Percentiles rank a stretch among this genome's conserved stretches.
These are phyloP conservation scores for Jaltomata sinuosa DNA, from an alignment of 257 asterid species.

Conservation along the genomic window DNA sequence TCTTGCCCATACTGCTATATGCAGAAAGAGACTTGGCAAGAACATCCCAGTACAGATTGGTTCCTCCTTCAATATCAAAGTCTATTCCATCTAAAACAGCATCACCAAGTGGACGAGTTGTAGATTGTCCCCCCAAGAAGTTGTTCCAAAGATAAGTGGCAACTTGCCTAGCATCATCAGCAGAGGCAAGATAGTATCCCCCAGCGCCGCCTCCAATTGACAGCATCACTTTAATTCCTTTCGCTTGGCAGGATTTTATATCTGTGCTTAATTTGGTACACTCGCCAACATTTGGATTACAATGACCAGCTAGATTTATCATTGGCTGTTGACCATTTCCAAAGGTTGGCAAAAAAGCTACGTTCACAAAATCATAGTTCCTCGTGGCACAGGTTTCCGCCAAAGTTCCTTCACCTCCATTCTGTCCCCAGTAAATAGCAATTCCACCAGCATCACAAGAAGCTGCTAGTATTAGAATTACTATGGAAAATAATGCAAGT, in stretches of 20 bases:
- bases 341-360: not conserved
- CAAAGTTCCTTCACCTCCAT: not conserved
- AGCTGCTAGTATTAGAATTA: not conserved
- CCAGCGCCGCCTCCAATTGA: slow-evolving; percentile 1
- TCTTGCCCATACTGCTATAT: not conserved
- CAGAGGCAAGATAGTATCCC: slow-evolving; percentile 1
- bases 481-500: not conserved
- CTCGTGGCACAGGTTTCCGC: not conserved
- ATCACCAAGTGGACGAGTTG: not conserved
- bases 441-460: slow-evolving; percentile 6
- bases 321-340: not conserved
- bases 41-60: slow-evolving; percentile 1
- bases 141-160: slow-evolving; percentile 8
- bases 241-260: not conserved
- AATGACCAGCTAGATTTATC: not conserved
- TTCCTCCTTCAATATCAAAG: slow-evolving; percentile 13
- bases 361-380: not conserved
- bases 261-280: not conserved
- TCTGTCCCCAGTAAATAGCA: slow-evolving; percentile 4
- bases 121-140: slow-evolving; percentile 5
- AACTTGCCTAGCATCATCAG: slow-evolving; percentile 8
- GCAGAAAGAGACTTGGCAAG: slow-evolving; percentile 9
- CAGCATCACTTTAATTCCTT: slow-evolving; percentile 1
- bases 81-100: slow-evolving; percentile 8
- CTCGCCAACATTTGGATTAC: not conserved